Evolutionary conservation across 495 filamentous ascomycete species (phyloP), one percentile per base, ranked within the genome.

Genomic region (Xylaria curta): DNA sequence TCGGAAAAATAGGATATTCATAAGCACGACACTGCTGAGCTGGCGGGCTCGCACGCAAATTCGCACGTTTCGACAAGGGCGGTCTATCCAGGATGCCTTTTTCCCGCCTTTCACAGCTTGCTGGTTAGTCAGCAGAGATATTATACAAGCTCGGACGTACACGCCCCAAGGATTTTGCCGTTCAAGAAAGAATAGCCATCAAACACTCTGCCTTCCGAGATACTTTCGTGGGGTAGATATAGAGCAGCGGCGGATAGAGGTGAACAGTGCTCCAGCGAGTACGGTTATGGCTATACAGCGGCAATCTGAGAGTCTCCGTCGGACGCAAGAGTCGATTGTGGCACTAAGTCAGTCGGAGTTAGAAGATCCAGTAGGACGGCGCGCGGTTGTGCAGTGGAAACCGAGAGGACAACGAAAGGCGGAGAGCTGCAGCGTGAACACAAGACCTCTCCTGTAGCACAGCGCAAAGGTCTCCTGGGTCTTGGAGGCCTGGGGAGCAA

Each of bases 241-340:
- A 76, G 69, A 70, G 69, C 61, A 69, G 59, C 70, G 67, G 64
- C 64, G 64, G 59, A 40, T 56, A 63, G 66, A 49, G 56, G 64
- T 54, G 68, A 64, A 59, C 28, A 69, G 72, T 72, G 33, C 63
- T 62, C 46, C 72, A 46, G 71, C 54, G 70, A 72, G 67, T 59
- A 69, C 71, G 70, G 66, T 73, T 68, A 66, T 71, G 63, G 70
- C 47, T 73, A 51, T 73, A 74, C 72, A 72, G 74, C 74, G 67
- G 72, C 53, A 69, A 75, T 68, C 73, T 78, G 62, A 79, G 73
- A 74, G 74, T 75, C 74, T 75, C 69, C 62, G 83, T 84, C 73
- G 74, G 81, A 84, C 84, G 82, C 83, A 82, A 84, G 82, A 81
- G 78, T 82, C 81, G 79, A 79, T 76, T 77, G 82, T 80, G 78